These are phyloP conservation scores for Trametes versicolor DNA, from an alignment of 1,284 basidiomycete species.

Conservation along the genomic window DNA sequence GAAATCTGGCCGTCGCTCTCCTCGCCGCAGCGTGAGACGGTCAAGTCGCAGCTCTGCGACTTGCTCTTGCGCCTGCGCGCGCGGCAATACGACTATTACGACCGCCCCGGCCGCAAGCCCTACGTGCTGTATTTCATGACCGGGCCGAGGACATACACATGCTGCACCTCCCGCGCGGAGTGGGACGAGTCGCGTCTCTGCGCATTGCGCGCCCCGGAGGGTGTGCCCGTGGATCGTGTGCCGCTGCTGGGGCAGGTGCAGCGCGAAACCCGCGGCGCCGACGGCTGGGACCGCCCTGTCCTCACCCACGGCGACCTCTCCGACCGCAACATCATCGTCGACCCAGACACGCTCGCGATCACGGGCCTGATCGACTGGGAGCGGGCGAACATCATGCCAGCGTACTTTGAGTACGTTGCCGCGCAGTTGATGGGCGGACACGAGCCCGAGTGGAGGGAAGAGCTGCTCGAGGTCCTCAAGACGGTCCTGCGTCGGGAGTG, in stretches of 20 bases:
- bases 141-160: slow-evolving; percentile 1
- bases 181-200: slow-evolving; percentile 24
- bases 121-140: slow-evolving; percentile 5
- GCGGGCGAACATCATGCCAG: slow-evolving; percentile 17
- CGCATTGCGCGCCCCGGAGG: not conserved
- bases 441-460: slow-evolving; percentile 12
- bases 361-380: slow-evolving; percentile 27
- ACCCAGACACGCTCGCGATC: slow-evolving; percentile 23
- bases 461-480: slow-evolving; percentile 17
- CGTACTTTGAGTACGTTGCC: slow-evolving; percentile 23
- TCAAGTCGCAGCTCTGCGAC: not conserved
- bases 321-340: slow-evolving; percentile 39
- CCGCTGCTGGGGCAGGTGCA: slow-evolving; percentile 8
- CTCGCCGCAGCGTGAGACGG: not conserved
- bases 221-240: not conserved
- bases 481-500: slow-evolving; percentile 14
- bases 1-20: not conserved
- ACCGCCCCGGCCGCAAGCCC: slow-evolving; percentile 2
- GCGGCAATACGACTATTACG: not conserved
- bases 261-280: slow-evolving; percentile 1
- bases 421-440: slow-evolving; percentile 14
- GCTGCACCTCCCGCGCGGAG: slow-evolving; percentile 9
- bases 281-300: slow-evolving; percentile 32
- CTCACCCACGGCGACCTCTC: slow-evolving; percentile 41
- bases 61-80: not conserved